Percentiles rank a stretch among this genome's conserved stretches.
Evolutionary conservation across 805 yeast species (phyloP).

Genomic region (Brettanomyces sp.): DNA sequence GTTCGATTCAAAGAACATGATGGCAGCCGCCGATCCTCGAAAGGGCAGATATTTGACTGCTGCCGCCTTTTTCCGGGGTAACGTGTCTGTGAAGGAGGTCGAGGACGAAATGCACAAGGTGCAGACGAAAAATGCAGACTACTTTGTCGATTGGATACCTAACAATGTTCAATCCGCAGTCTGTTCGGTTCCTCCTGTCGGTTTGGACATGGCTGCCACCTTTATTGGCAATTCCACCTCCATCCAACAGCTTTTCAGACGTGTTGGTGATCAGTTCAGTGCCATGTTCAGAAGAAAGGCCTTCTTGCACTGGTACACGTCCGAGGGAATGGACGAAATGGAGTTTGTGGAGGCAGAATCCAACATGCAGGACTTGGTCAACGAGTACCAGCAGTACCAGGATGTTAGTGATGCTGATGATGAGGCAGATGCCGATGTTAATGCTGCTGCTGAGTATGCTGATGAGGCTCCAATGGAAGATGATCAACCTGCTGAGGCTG

Average conservation of each 20-base stretch:
- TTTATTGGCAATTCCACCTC: constrained; percentile 91
- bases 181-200: constrained; percentile 84
- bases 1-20: constrained; percentile 88
- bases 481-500: constrained; percentile 7
- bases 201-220: constrained; percentile 81
- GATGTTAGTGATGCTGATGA: constrained; percentile 72
- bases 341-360: constrained; percentile 93
- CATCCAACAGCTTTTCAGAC: constrained; percentile 80
- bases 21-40: constrained; percentile 91
- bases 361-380: constrained; percentile 79
- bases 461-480: constrained; percentile 52
- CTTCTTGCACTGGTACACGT: constrained; percentile 92
- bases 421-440: constrained; percentile 42
- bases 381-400: constrained; percentile 90
- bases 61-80: constrained; percentile 91
- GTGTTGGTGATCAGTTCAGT: constrained; percentile 82
- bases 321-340: constrained; percentile 94
- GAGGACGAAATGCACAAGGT: constrained; percentile 87
- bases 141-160: constrained; percentile 95
- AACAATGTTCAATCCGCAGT: constrained; percentile 91
- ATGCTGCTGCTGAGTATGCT: constrained; percentile 44
- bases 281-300: constrained; percentile 93
- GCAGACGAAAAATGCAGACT: constrained; percentile 70
- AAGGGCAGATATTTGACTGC: constrained; percentile 88
- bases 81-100: constrained; percentile 85